phyloP scores from a whole-genome alignment of 805 yeast genomes.

The Yamadazyma scolyti region DNA sequence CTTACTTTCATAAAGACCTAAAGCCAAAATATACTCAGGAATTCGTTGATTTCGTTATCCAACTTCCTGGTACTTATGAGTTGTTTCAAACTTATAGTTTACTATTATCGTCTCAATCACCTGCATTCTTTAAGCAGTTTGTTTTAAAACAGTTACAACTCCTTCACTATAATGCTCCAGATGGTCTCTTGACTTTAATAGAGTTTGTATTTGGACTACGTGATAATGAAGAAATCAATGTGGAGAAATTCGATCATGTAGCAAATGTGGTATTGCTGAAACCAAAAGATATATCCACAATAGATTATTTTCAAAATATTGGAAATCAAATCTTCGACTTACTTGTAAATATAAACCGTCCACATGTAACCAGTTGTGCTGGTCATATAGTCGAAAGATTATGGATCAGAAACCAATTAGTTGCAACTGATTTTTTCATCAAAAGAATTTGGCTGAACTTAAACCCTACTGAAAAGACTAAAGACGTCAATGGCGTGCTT shows the following conservation, averaged over 20 bases:
- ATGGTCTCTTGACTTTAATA: slow-evolving; percentile 71
- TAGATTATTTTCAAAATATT: slow-evolving; percentile 52
- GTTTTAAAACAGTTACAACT: slow-evolving; percentile 49
- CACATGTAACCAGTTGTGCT: slow-evolving; percentile 54
- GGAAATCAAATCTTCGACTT: slow-evolving; percentile 62
- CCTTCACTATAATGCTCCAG: slow-evolving; percentile 54
- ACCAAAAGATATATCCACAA: slow-evolving; percentile 49
- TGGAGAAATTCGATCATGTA: slow-evolving; percentile 64
- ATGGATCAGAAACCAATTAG: slow-evolving; percentile 45
- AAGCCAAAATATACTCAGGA: slow-evolving; percentile 10
- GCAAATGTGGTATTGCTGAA: slow-evolving; percentile 61
- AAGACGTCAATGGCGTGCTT: slow-evolving; percentile 19
- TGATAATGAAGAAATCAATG: slow-evolving; percentile 64
- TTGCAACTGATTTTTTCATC: slow-evolving; percentile 59
- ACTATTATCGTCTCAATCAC: slow-evolving; percentile 47
- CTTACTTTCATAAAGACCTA: slow-evolving; percentile 17
- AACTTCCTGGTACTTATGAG: slow-evolving; percentile 60
- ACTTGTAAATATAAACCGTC: slow-evolving; percentile 57
- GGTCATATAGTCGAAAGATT: slow-evolving; percentile 51
- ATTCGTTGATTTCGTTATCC: slow-evolving; percentile 30
- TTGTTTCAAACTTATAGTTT: slow-evolving; percentile 59
- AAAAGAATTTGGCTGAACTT: slow-evolving; percentile 44
- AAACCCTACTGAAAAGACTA: slow-evolving; percentile 24
- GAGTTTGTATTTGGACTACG: slow-evolving; percentile 77
- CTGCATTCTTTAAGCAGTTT: slow-evolving; percentile 42